Evolutionary conservation across 2,329 filamentous ascomycete species (phyloP), one percentile per base, ranked within the genome.

Genomic region (Fusarium setosum): DNA sequence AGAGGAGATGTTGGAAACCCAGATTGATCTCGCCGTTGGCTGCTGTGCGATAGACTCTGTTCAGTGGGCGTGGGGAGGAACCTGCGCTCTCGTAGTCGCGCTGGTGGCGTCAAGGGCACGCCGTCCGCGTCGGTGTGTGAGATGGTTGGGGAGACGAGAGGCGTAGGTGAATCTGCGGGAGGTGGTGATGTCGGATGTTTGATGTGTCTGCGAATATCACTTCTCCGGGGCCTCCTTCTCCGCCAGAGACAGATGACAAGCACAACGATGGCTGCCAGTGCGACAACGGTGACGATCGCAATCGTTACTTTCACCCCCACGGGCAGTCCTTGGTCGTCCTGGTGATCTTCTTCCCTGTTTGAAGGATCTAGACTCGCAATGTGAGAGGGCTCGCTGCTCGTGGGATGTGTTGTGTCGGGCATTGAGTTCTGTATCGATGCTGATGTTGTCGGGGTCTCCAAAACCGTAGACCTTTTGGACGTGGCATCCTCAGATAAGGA

Each of bases 31-130:
- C 18, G 23, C 17, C 37, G 47, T 10, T 12, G 40, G 7, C 40
- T 35, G 13, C 41, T 32, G 6, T 29, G 42, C 8, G 58, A 32
- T 6, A 45, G 15, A 13, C 44, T 54, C 32, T 56, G 34, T 26
- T 65, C 49, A 4, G 41, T 32, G 6, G 56, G 34, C 3, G 69
- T 51, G 2, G 80, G 75, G 17, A 86, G 77, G 45, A 82, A 76
- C 32, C 73, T 80, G 6, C 83, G 79, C 49, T 85, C 82, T 50
- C 80, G 77, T 3, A 86, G 78, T 17, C 83, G 79, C 3, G 80
- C 79, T 1, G 84, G 84, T 1, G 84, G 83, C 1, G 80, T 83
- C 21, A 82, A 66, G 0, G 76, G 76, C 3, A 62, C 52, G 3
- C 60, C 59, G 10, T 72, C 68, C 8, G 56, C 34, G 12, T 64